phyloP scores from a whole-genome alignment of 495 filamentous ascomycete species.

The Aspergillus haitiensis region DNA sequence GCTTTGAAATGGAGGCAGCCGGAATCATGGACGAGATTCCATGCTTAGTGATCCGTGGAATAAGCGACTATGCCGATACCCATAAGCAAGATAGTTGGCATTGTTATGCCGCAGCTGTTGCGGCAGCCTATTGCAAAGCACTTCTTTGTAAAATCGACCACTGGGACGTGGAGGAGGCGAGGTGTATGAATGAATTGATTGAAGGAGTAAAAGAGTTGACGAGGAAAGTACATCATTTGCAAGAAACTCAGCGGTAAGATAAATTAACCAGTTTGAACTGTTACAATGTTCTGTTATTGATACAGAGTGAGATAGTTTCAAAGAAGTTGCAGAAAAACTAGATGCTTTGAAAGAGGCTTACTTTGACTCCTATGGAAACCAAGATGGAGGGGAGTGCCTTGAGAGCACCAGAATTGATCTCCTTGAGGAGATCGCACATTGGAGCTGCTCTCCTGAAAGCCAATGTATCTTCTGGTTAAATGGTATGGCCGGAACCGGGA shows the following conservation, averaged over 20 bases:
- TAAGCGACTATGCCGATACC: conserved; percentile 31
- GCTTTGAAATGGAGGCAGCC: conserved; percentile 25
- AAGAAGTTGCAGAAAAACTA: not conserved
- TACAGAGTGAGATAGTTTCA: not conserved
- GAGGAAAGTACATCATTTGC: not conserved
- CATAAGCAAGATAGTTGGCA: conserved; percentile 33
- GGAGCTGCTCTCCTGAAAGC: not conserved
- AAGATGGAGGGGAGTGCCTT: not conserved
- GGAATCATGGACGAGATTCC: conserved; percentile 15
- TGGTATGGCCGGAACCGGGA: conserved; percentile 7
- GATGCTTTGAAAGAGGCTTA: not conserved
- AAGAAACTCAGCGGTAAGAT: not conserved
- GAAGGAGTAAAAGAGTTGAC: not conserved
- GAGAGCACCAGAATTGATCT: not conserved
- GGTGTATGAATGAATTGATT: not conserved
- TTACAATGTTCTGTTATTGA: not conserved
- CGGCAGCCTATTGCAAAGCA: conserved; percentile 27
- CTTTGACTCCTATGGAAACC: not conserved
- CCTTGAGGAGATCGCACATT: not conserved
- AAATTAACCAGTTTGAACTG: not conserved
- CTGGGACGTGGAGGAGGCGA: not conserved
- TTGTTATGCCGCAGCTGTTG: conserved; percentile 28
- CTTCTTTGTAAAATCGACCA: conserved; percentile 9
- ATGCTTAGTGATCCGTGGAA: conserved; percentile 29
- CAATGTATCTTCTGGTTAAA: conserved; percentile 3